phyloP scores from a whole-genome alignment of 805 yeast species.

The Clavispora santaluciae region DNA sequence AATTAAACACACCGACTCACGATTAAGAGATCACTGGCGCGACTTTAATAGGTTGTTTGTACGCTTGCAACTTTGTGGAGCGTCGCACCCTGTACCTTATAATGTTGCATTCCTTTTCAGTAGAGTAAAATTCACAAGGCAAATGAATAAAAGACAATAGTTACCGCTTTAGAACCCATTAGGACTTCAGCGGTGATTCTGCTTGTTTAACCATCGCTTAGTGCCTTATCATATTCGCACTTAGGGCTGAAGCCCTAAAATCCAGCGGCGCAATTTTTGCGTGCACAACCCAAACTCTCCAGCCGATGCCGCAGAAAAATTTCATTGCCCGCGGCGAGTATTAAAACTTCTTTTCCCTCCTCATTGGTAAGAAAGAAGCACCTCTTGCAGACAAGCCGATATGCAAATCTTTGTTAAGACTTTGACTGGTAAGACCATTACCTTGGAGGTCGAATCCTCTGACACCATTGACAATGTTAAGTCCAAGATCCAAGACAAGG shows the following conservation, averaged over 20 bases:
- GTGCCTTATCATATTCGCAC: neutral
- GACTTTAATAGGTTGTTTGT: too few relatives aligned
- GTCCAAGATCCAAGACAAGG: conserved; percentile 98
- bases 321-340: neutral
- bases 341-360: conserved; percentile 11
- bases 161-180: too few relatives aligned
- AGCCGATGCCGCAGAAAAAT: conserved; percentile 6
- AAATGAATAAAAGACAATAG: too few relatives aligned
- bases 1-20: too few relatives aligned
- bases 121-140: too few relatives aligned
- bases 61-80: too few relatives aligned
- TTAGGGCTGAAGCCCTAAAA: conserved; percentile 14
- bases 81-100: too few relatives aligned
- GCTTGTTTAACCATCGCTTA: too few relatives aligned
- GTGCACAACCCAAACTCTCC: conserved; percentile 4
- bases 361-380: conserved; percentile 48
- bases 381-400: conserved; percentile 34
- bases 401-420: conserved; percentile 99
- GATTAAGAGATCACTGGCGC: too few relatives aligned
- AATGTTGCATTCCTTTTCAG: too few relatives aligned
- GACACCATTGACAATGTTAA: conserved; percentile 98
- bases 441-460: conserved; percentile 98
- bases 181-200: too few relatives aligned
- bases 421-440: conserved; percentile 98
- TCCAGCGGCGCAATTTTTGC: neutral